Evolutionary conservation across 441 rosid genomes (phyloP).

Genomic region (Arabidopsis hybrid): DNA sequence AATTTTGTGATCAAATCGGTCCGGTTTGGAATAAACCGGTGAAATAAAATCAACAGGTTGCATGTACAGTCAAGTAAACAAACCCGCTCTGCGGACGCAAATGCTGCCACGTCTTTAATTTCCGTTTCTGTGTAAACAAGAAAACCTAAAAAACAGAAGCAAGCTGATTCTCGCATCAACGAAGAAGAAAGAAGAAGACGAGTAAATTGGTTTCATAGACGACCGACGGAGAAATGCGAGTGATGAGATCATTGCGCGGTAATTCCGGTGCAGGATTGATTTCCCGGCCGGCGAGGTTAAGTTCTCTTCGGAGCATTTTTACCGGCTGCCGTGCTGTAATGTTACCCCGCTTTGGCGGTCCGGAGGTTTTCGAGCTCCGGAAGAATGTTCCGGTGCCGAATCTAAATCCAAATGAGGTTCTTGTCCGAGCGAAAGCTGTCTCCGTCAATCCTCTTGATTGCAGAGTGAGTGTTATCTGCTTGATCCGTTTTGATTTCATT

Average conservation of each 20-base stretch:
- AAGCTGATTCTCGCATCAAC: constrained; percentile 31
- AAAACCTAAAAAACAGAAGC: constrained; percentile 25
- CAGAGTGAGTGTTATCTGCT: constrained; percentile 61
- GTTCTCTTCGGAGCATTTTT: constrained; percentile 51
- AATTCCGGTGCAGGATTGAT: constrained; percentile 14
- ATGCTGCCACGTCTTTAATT: constrained; percentile 46
- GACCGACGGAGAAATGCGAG: constrained; percentile 44
- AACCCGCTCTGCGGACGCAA: constrained; percentile 49
- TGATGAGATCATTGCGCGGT: constrained; percentile 33
- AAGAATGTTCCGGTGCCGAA: constrained; percentile 76
- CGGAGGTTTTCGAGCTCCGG: constrained; percentile 86
- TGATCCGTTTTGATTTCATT: constrained; percentile 27
- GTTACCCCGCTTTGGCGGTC: constrained; percentile 90
- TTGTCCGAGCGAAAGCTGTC: constrained; percentile 91
- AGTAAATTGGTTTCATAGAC: constrained; percentile 19
- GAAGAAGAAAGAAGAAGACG: constrained; percentile 36
- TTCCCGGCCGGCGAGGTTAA: constrained; percentile 36
- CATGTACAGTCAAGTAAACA: constrained; percentile 39
- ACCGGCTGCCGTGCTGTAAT: constrained; percentile 86
- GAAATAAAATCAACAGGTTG: constrained; percentile 11
- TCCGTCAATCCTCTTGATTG: constrained; percentile 94
- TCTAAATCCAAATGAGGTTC: constrained; percentile 82
- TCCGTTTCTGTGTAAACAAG: constrained; percentile 28
- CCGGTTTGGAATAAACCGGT: constrained; percentile 27
- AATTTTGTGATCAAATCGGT: background rate